Evolutionary conservation across 108 stramenopile genomes (phyloP).

Genomic region (Cyclostephanos tholiformis): DNA sequence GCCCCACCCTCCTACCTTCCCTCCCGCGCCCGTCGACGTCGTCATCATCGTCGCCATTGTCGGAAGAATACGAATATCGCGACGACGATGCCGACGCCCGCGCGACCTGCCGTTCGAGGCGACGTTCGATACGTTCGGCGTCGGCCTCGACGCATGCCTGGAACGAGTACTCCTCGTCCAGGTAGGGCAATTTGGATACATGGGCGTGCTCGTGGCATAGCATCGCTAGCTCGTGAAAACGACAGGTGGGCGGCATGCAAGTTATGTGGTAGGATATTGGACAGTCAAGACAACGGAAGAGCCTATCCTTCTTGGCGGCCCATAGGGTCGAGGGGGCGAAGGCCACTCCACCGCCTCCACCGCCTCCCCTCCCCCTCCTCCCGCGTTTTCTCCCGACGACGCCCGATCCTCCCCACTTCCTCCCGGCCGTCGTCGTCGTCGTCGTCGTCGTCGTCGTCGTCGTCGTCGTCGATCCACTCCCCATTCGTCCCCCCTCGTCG

Average conservation of each 20-base stretch:
- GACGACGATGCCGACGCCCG: too few relatives aligned
- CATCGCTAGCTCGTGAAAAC: slow-evolving; percentile 84
- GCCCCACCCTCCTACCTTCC: neutral
- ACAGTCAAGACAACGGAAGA: slow-evolving; percentile 78
- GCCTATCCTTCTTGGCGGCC: slow-evolving; percentile 53
- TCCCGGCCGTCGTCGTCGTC: too few relatives aligned
- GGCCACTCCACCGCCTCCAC: neutral
- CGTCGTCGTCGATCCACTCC: too few relatives aligned
- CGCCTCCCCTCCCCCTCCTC: slow-evolving; percentile 21
- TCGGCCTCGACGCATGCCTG: slow-evolving; percentile 57
- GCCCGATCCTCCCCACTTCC: neutral
- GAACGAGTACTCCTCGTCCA: slow-evolving; percentile 61
- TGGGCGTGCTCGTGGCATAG: slow-evolving; percentile 85
- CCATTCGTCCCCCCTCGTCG: too few relatives aligned
- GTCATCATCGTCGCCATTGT: neutral
- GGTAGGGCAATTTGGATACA: slow-evolving; percentile 66
- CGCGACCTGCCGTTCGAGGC: slow-evolving; percentile 3
- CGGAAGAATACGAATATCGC: neutral
- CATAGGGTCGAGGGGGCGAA: slow-evolving; percentile 27
- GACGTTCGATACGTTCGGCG: slow-evolving; percentile 23
- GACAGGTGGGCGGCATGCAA: slow-evolving; percentile 82
- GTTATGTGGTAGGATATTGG: slow-evolving; percentile 84
- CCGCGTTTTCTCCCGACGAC: slow-evolving; percentile 13
- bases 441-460: too few relatives aligned
- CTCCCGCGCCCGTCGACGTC: neutral